A percentile compares a stretch with the other conserved stretches of the same genome.
phyloP scores from a whole-genome alignment of 176 grass and related monocot genomes.

The Puccinellia tenuiflora region DNA sequence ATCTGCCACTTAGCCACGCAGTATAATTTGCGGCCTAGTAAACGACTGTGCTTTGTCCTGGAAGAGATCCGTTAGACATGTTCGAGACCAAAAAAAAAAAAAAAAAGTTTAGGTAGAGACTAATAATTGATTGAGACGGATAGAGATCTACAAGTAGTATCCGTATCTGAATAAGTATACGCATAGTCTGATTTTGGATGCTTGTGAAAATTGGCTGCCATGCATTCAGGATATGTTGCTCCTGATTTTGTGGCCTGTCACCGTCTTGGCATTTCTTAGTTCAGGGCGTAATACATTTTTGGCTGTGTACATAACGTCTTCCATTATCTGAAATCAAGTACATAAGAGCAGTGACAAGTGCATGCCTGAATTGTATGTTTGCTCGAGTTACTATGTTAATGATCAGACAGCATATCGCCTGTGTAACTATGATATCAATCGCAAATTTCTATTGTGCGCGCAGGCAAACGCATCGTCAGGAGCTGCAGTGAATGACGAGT shows the following conservation, averaged over 20 bases:
- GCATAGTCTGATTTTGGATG: neutral
- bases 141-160: neutral
- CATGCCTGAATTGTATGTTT: neutral
- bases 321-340: neutral
- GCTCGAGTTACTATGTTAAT: neutral
- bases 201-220: neutral
- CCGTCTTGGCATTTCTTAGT: neutral
- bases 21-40: neutral
- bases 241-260: neutral
- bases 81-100: neutral
- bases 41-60: neutral
- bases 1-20: neutral
- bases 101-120: neutral
- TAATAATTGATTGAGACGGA: neutral
- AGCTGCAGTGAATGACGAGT: slow-evolving; percentile 66
- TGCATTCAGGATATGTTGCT: neutral
- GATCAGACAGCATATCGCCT: neutral
- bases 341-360: neutral
- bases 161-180: neutral
- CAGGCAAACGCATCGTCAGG: slow-evolving; percentile 75
- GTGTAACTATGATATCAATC: neutral
- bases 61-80: neutral
- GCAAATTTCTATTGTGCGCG: neutral
- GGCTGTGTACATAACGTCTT: neutral
- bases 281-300: neutral